A percentile compares a stretch with the other conserved stretches of the same genome.
These are phyloP conservation scores for Backusella liffmaniae DNA, from an alignment of 192 early-diverging fungal genomes.

Conservation along the genomic window DNA sequence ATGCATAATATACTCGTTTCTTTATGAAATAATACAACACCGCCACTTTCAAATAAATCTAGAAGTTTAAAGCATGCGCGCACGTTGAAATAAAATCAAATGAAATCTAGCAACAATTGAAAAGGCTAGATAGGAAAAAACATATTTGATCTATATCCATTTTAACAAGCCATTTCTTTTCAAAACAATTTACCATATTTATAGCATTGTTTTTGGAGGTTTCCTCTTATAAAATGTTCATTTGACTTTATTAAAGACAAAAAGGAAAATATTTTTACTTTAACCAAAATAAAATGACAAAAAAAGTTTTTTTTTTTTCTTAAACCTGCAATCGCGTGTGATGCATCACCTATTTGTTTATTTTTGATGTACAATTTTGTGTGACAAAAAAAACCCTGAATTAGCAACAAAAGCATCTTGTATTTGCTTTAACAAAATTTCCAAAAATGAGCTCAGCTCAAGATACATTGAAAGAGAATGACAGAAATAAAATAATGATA, in stretches of 20 bases:
- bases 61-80: neutral
- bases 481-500: neutral
- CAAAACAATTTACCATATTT: neutral
- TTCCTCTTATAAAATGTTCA: neutral
- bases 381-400: neutral
- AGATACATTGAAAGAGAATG: neutral
- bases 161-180: neutral
- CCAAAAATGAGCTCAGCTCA: neutral
- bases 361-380: neutral
- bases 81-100: neutral
- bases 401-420: neutral
- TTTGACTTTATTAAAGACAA: neutral
- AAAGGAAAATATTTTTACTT: neutral
- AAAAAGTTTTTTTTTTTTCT: neutral
- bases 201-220: neutral
- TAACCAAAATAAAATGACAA: neutral
- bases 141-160: no score
- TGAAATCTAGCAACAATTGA: neutral
- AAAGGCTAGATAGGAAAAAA: neutral
- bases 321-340: neutral
- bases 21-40: conserved; percentile 3
- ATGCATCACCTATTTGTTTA: neutral
- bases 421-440: neutral
- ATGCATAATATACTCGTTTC: neutral
- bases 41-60: conserved; percentile 1